Evolutionary conservation across 225 moss, liverwort and hornwort species (phyloP).

Genomic region (Asterella californica): DNA sequence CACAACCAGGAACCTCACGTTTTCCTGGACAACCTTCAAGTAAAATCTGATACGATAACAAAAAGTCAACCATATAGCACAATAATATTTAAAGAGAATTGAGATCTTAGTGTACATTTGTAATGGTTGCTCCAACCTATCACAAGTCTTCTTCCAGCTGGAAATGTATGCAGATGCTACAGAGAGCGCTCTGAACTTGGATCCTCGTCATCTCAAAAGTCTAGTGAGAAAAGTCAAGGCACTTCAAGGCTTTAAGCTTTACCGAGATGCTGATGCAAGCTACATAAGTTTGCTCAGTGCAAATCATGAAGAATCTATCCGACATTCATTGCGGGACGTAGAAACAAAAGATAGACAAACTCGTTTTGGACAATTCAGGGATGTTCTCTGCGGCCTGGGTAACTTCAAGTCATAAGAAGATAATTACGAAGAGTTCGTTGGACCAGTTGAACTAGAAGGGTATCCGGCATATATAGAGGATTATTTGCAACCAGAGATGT

Average conservation of each 20-base stretch:
- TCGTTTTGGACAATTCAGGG: constrained; percentile 17
- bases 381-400: not conserved
- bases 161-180: constrained; percentile 22
- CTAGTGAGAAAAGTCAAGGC: constrained; percentile 21
- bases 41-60: too few species aligned
- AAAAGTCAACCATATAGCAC: too few species aligned
- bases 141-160: constrained; percentile 20
- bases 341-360: constrained; percentile 5
- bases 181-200: constrained; percentile 10
- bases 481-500: not conserved
- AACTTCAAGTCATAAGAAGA: not conserved
- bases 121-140: constrained; percentile 17
- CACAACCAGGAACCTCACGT: too few species aligned
- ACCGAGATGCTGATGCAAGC: constrained; percentile 13
- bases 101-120: too few species aligned
- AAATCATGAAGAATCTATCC: not conserved
- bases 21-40: too few species aligned
- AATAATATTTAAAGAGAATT: too few species aligned
- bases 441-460: constrained; percentile 17
- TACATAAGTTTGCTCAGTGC: constrained; percentile 13
- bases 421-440: constrained; percentile 1
- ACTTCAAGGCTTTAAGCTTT: constrained; percentile 17
- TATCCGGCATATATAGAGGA: not conserved
- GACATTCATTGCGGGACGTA: not conserved
- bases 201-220: constrained; percentile 19